Evolutionary conservation across 2,329 filamentous ascomycete species (phyloP).

Genomic region (Cladosporium sp.): DNA sequence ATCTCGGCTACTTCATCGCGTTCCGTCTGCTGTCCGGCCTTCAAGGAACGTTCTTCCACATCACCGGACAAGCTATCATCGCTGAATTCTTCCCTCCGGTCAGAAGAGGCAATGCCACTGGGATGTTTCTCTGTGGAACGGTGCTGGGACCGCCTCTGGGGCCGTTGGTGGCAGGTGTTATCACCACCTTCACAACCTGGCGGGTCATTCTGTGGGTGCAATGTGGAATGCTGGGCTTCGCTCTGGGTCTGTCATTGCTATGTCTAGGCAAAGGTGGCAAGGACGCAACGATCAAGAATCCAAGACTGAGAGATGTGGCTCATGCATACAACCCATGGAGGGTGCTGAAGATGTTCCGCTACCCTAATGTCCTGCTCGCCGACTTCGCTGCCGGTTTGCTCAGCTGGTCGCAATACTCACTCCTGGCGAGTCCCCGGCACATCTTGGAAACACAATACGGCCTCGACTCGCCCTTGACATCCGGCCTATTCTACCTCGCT

Average conservation of each 20-base stretch:
- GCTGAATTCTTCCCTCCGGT: conserved; percentile 50
- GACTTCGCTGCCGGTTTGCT: conserved; percentile 48
- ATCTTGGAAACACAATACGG: conserved; percentile 67
- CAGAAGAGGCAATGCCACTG: conserved; percentile 64
- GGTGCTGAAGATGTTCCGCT: conserved; percentile 57
- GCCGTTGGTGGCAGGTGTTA: conserved; percentile 66
- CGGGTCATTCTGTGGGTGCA: conserved; percentile 74
- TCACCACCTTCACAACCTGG: conserved; percentile 69
- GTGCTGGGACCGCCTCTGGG: conserved; percentile 66
- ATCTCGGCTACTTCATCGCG: conserved; percentile 63
- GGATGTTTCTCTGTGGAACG: conserved; percentile 64
- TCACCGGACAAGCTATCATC: conserved; percentile 65
- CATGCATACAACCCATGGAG: conserved; percentile 64
- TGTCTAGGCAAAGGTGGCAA: conserved; percentile 57
- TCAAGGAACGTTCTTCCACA: conserved; percentile 68
- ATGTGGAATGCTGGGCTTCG: conserved; percentile 58
- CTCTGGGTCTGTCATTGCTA: conserved; percentile 56
- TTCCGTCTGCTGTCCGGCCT: conserved; percentile 69
- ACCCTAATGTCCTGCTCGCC: conserved; percentile 63
- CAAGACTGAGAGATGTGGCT: conserved; percentile 48
- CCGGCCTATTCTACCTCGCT: conserved; percentile 66
- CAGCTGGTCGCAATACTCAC: conserved; percentile 69
- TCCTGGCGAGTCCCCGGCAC: conserved; percentile 63
- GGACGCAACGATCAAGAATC: conserved; percentile 26
- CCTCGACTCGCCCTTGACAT: conserved; percentile 59